phyloP scores from a whole-genome alignment of 176 grass and related monocot species.

The Oryza nivara region DNA sequence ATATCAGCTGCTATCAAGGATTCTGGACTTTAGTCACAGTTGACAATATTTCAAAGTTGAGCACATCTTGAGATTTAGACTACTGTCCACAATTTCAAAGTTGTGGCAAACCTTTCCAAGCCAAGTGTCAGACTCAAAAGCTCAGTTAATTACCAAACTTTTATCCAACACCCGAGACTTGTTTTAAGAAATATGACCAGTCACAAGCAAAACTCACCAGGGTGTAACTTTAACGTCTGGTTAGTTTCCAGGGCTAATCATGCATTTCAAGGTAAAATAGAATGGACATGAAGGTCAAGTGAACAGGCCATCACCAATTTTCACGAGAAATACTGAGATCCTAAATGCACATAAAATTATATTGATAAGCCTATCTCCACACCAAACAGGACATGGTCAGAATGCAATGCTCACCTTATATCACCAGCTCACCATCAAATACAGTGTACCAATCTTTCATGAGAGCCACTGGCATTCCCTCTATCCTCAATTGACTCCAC shows the following conservation, averaged over 20 bases:
- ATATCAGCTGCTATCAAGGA: neutral
- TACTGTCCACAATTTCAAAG: neutral
- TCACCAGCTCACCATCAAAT: slow-evolving; percentile 37
- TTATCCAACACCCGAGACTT: neutral
- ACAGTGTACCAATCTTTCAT: slow-evolving; percentile 32
- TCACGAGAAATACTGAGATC: slow-evolving; percentile 31
- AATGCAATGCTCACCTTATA: slow-evolving; percentile 36
- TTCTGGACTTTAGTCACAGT: neutral
- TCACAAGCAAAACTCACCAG: neutral
- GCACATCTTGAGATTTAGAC: neutral
- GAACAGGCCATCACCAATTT: slow-evolving; percentile 9
- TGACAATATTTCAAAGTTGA: neutral
- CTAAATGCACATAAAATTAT: slow-evolving; percentile 38
- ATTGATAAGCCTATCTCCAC: slow-evolving; percentile 10
- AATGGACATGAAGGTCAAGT: neutral
- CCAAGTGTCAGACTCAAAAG: neutral
- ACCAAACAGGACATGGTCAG: slow-evolving; percentile 4
- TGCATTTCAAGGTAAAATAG: neutral
- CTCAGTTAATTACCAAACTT: slow-evolving; percentile 1
- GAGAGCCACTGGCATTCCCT: slow-evolving; percentile 28
- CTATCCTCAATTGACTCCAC: slow-evolving; percentile 38
- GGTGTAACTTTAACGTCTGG: neutral
- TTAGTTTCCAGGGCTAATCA: slow-evolving; percentile 19
- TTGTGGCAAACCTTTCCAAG: neutral
- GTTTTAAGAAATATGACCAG: neutral